phyloP scores from a whole-genome alignment of 352 stramenopile genomes.

The Pythium dissimile region DNA sequence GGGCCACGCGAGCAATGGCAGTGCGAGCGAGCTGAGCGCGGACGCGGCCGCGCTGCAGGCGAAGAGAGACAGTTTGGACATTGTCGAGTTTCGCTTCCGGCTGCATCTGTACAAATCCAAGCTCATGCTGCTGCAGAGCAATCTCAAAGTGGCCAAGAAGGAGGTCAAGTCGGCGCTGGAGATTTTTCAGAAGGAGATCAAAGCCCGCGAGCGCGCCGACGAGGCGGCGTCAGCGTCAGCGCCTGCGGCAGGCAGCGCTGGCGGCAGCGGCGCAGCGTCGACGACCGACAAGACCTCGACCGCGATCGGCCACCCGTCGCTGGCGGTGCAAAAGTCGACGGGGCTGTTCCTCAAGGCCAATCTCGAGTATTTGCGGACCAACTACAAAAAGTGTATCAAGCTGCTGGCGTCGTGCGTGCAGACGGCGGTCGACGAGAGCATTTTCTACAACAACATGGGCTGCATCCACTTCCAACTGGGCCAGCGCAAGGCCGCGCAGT shows the following conservation, averaged over 20 bases:
- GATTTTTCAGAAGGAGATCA: slow-evolving; percentile 92
- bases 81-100: slow-evolving; percentile 89
- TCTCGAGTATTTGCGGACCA: slow-evolving; percentile 92
- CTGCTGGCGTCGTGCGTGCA: slow-evolving; percentile 88
- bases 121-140: slow-evolving; percentile 83
- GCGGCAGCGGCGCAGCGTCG: slow-evolving; percentile 12
- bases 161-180: slow-evolving; percentile 91
- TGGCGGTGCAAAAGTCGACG: slow-evolving; percentile 85
- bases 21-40: slow-evolving; percentile 17
- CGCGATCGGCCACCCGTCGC: slow-evolving; percentile 66
- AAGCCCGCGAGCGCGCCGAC: slow-evolving; percentile 34
- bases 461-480: slow-evolving; percentile 92
- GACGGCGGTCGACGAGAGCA: slow-evolving; percentile 76
- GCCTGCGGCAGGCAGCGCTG: neutral
- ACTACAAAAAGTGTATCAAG: slow-evolving; percentile 95
- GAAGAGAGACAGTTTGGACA: slow-evolving; percentile 51
- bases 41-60: slow-evolving; percentile 41
- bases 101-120: slow-evolving; percentile 92
- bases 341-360: slow-evolving; percentile 92
- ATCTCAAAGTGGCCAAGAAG: slow-evolving; percentile 90
- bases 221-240: slow-evolving; percentile 19
- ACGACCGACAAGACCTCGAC: slow-evolving; percentile 72
- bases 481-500: slow-evolving; percentile 86
- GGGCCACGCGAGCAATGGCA: slow-evolving; percentile 15
- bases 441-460: slow-evolving; percentile 90